A percentile compares a stretch with the other conserved stretches of the same genome.
phyloP scores from a whole-genome alignment of 164 flowering plant genomes.

The Annona squamosa region DNA sequence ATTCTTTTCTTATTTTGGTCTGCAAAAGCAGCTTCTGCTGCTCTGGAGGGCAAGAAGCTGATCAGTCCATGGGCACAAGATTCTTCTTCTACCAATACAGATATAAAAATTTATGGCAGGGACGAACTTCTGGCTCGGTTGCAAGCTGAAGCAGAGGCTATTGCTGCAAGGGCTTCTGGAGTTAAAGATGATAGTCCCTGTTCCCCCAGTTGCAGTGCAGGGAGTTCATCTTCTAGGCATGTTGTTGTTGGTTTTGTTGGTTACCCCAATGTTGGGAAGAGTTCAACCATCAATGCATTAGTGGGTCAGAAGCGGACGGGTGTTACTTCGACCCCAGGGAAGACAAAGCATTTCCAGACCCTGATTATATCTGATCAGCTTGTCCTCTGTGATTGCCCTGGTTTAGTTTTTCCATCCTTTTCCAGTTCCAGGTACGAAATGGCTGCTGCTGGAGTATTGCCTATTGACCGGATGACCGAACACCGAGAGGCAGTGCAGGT shows the following conservation, averaged over 20 bases:
- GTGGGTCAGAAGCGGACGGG: conserved; percentile 86
- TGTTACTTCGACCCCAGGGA: conserved; percentile 96
- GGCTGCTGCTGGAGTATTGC: conserved; percentile 90
- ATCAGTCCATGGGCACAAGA: conserved; percentile 21
- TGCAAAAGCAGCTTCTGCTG: conserved; percentile 88
- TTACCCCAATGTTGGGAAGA: conserved; percentile 96
- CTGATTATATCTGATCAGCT: conserved; percentile 71
- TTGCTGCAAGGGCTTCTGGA: conserved; percentile 26
- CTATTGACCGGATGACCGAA: conserved; percentile 88
- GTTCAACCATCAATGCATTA: conserved; percentile 95
- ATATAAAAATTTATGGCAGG: conserved; percentile 64
- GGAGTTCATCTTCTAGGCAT: conserved; percentile 21
- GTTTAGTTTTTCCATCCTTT: conserved; percentile 91
- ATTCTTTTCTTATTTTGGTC: conserved; percentile 91
- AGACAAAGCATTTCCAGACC: conserved; percentile 97
- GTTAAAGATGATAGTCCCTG: neutral
- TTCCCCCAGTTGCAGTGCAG: conserved; percentile 11
- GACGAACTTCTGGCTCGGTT: conserved; percentile 83
- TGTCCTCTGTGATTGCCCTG: conserved; percentile 93
- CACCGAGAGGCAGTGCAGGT: conserved; percentile 86
- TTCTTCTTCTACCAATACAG: conserved; percentile 21
- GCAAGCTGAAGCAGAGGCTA: conserved; percentile 78
- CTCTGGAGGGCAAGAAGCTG: conserved; percentile 55
- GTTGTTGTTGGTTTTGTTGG: conserved; percentile 91
- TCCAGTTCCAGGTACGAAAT: conserved; percentile 90